phyloP scores from a whole-genome alignment of 1,284 basidiomycete genomes.

The Boletus mariae region DNA sequence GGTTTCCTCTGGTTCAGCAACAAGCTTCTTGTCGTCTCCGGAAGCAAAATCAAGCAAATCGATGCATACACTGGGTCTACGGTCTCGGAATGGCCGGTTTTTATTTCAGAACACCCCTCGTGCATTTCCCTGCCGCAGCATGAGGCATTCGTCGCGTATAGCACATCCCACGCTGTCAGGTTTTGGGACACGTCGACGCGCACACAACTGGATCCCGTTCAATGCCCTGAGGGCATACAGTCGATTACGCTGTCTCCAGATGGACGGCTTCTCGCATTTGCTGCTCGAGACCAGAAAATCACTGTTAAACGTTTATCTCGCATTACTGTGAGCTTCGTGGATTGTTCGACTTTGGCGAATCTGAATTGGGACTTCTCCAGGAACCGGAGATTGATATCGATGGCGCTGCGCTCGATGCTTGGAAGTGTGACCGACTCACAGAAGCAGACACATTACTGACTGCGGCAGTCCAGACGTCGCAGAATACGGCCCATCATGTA shows the following conservation, averaged over 20 bases:
- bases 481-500: background rate
- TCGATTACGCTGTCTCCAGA: conserved; percentile 10
- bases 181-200: background rate
- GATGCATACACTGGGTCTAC: too few species aligned
- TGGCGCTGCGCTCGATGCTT: background rate
- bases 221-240: conserved; percentile 5
- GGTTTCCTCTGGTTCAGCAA: too few species aligned
- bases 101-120: too few species aligned
- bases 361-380: background rate
- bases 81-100: too few species aligned
- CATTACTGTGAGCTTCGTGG: background rate
- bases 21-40: too few species aligned
- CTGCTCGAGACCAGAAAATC: conserved; percentile 4
- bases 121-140: too few species aligned
- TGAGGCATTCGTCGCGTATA: too few species aligned
- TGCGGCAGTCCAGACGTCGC: background rate
- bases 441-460: background rate
- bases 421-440: background rate
- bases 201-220: background rate
- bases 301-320: background rate
- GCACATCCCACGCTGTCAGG: too few species aligned
- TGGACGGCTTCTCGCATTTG: background rate
- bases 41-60: too few species aligned
- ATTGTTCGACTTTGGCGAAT: background rate
- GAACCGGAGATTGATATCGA: too few species aligned